A percentile compares a stretch with the other conserved stretches of the same genome.
Evolutionary conservation across 352 stramenopile genomes (phyloP).

Genomic region (Phytophthora ohioensis): DNA sequence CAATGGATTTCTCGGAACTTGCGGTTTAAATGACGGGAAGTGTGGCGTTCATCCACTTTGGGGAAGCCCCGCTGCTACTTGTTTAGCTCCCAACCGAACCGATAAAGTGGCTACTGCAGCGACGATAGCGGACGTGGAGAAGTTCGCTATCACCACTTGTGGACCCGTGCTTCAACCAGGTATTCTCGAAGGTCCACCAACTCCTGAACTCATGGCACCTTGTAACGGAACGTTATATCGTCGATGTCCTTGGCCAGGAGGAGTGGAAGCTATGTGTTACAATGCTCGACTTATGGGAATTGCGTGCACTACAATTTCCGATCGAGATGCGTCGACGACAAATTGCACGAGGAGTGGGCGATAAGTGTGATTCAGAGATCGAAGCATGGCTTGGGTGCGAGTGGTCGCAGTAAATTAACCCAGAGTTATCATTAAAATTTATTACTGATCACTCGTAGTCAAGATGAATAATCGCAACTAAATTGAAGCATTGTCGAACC

Average conservation of each 20-base stretch:
- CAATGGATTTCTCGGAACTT: constrained; percentile 42
- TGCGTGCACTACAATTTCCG: constrained; percentile 22
- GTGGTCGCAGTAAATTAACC: background rate
- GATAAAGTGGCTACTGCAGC: constrained; percentile 16
- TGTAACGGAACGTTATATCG: constrained; percentile 43
- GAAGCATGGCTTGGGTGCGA: constrained; percentile 54
- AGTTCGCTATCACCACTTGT: constrained; percentile 24
- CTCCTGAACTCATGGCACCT: background rate
- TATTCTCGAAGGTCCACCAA: constrained; percentile 1
- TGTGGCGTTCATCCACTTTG: constrained; percentile 25
- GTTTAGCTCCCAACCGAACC: constrained; percentile 9
- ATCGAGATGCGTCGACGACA: constrained; percentile 43
- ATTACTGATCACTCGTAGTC: too few relatives aligned
- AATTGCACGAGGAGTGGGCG: constrained; percentile 37
- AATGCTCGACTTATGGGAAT: constrained; percentile 43
- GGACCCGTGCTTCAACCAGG: background rate
- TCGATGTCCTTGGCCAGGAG: constrained; percentile 12
- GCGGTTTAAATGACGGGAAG: constrained; percentile 16
- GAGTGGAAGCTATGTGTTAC: constrained; percentile 39
- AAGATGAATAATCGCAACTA: background rate
- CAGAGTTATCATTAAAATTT: too few relatives aligned
- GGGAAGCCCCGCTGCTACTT: constrained; percentile 23
- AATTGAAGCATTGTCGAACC: too few relatives aligned
- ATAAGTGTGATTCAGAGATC: constrained; percentile 26
- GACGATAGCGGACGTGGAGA: constrained; percentile 10